Evolutionary conservation across 2,329 filamentous ascomycete species (phyloP).

Genomic region (Ophiostoma tasmaniense): DNA sequence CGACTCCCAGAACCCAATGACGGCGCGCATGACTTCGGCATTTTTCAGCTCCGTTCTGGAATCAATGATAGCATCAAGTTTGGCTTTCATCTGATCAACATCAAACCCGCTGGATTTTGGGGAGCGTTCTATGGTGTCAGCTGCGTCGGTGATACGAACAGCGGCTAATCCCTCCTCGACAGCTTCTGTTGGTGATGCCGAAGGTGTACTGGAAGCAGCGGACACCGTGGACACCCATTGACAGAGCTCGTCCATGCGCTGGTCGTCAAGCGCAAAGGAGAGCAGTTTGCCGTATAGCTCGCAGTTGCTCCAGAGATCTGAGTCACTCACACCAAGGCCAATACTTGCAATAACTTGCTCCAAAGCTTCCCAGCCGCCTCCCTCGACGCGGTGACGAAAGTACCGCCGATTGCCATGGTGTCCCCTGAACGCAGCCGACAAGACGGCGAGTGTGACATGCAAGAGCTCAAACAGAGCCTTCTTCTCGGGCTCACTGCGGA

Average conservation of each 20-base stretch:
- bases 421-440: constrained; percentile 65
- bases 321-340: constrained; percentile 54
- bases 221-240: constrained; percentile 32
- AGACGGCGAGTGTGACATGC: constrained; percentile 60
- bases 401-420: constrained; percentile 84
- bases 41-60: constrained; percentile 48
- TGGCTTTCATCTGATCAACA: constrained; percentile 26
- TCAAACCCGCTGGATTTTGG: not conserved
- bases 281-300: constrained; percentile 78
- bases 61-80: constrained; percentile 42
- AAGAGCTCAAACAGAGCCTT: constrained; percentile 59
- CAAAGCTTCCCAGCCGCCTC: constrained; percentile 69
- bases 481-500: constrained; percentile 54
- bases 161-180: not conserved
- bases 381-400: constrained; percentile 67
- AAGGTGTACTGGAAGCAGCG: not conserved
- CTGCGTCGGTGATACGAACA: not conserved
- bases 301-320: constrained; percentile 58
- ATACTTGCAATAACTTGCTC: constrained; percentile 64
- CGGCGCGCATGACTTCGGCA: constrained; percentile 53
- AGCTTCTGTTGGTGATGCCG: not conserved
- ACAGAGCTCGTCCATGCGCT: constrained; percentile 63
- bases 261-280: constrained; percentile 71
- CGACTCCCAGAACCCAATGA: constrained; percentile 56
- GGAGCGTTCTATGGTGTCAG: not conserved